Conservation (phyloP, 2,329 filamentous ascomycete genomes). For the Daldinia eschscholtzii region DNA sequence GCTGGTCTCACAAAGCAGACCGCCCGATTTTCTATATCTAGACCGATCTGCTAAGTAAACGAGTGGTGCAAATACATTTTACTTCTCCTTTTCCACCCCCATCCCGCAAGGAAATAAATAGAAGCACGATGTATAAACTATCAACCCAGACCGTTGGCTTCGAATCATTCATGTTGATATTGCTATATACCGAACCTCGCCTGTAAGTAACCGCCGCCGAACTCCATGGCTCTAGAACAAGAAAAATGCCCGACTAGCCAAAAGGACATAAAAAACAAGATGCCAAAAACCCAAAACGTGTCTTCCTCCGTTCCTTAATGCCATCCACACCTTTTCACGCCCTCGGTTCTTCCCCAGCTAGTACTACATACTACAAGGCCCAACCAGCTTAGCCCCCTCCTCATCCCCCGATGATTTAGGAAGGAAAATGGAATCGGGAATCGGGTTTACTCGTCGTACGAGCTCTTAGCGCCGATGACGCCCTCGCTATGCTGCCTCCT, state of each 20-base stretch:
- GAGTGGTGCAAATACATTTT: background rate
- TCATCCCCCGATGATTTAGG: too few species aligned
- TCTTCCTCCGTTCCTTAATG: constrained; percentile 5
- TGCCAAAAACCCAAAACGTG: constrained; percentile 4
- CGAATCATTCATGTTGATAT: constrained; percentile 7
- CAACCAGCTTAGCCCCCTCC: too few species aligned
- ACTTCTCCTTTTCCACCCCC: background rate
- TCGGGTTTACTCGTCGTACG: constrained; percentile 44
- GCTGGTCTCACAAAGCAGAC: background rate
- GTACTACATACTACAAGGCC: constrained; percentile 19
- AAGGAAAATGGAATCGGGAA: too few species aligned
- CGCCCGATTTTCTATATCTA: background rate
- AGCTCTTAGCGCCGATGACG: constrained; percentile 63
- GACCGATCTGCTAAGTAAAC: too few species aligned
- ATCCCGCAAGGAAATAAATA: background rate
- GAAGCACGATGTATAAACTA: background rate
- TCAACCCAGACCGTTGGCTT: background rate
- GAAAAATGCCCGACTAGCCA: constrained; percentile 4
- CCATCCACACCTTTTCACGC: background rate
- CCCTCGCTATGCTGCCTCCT: constrained; percentile 62
- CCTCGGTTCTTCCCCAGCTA: constrained; percentile 4
- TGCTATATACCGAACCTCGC: constrained; percentile 7
- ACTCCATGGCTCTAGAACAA: constrained; percentile 12
- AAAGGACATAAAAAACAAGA: constrained; percentile 6
- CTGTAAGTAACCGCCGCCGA: background rate